Conservation (phyloP, 768 basidiomycete genomes). For the Boletellus ananiceps region DNA sequence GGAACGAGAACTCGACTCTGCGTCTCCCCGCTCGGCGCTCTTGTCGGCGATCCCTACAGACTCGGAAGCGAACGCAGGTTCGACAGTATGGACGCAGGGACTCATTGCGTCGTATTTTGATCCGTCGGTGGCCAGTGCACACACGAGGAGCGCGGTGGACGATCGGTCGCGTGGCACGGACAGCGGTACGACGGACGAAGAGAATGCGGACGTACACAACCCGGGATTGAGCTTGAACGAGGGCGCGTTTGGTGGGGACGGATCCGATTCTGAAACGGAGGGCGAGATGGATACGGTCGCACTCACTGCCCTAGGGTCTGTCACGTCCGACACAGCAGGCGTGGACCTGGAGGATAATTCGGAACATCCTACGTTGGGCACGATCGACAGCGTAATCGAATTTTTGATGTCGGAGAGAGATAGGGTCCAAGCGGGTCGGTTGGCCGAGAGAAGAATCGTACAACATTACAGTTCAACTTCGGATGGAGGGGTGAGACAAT, state of each 20-base stretch:
- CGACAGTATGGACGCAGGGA: conserved; percentile 63
- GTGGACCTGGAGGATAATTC: conserved; percentile 30
- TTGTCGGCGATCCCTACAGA: conserved; percentile 24
- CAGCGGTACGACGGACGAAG: conserved; percentile 15
- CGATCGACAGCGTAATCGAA: conserved; percentile 67
- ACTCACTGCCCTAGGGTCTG: conserved; percentile 25
- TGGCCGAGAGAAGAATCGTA: conserved; percentile 24
- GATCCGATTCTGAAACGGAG: conserved; percentile 36
- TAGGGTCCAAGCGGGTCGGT: conserved; percentile 43
- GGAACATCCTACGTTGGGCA: conserved; percentile 63
- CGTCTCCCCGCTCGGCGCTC: conserved; percentile 27
- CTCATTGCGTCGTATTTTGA: conserved; percentile 56
- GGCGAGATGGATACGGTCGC: conserved; percentile 29
- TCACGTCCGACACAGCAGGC: conserved; percentile 19
- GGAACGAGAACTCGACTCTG: conserved; percentile 21
- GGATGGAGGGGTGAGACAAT: conserved; percentile 36
- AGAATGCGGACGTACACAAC: neutral
- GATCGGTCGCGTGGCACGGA: conserved; percentile 26
- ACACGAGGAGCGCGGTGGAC: conserved; percentile 24
- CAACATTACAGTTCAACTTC: conserved; percentile 33
- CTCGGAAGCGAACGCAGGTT: conserved; percentile 42
- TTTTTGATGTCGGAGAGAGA: conserved; percentile 72
- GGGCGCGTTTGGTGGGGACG: conserved; percentile 9
- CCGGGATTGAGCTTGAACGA: neutral
- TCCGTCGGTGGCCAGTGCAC: conserved; percentile 26